Evolutionary conservation across 2,329 filamentous ascomycete genomes (phyloP).

Genomic region (Nigrospora sphaerica): DNA sequence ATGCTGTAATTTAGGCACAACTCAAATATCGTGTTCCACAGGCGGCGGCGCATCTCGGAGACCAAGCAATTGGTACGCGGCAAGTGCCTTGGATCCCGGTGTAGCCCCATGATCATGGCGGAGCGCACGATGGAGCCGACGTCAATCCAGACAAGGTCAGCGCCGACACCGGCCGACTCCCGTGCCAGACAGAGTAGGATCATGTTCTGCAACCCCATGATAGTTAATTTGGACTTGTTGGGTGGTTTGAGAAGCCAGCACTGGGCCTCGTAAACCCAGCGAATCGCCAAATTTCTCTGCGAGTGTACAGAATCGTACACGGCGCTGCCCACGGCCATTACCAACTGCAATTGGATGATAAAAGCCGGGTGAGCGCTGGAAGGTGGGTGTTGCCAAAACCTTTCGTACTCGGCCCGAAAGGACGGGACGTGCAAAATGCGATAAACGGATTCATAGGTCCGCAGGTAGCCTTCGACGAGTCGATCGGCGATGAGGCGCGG

Average conservation of each 20-base stretch:
- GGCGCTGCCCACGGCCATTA: slow-evolving; percentile 43
- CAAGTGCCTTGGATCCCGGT: slow-evolving; percentile 45
- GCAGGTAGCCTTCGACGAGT: slow-evolving; percentile 13
- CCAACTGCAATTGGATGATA: slow-evolving; percentile 44
- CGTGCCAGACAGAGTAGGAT: slow-evolving; percentile 44
- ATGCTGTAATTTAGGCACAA: slow-evolving; percentile 37
- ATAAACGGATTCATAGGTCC: slow-evolving; percentile 14
- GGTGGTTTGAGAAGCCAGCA: slow-evolving; percentile 39
- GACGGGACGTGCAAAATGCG: slow-evolving; percentile 16
- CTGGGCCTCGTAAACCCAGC: slow-evolving; percentile 47
- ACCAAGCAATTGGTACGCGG: slow-evolving; percentile 43
- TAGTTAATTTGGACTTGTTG: slow-evolving; percentile 41
- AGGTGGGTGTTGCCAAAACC: slow-evolving; percentile 7
- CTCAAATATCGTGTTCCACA: slow-evolving; percentile 48
- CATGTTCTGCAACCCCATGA: slow-evolving; percentile 43
- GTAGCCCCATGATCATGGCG: slow-evolving; percentile 51
- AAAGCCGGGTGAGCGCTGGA: slow-evolving; percentile 27
- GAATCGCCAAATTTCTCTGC: slow-evolving; percentile 32
- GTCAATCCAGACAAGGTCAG: slow-evolving; percentile 45
- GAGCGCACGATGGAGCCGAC: slow-evolving; percentile 42
- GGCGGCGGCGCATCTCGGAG: slow-evolving; percentile 39
- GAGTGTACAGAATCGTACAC: slow-evolving; percentile 38
- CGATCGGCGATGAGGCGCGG: slow-evolving; percentile 9
- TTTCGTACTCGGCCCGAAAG: slow-evolving; percentile 12
- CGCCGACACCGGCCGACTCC: slow-evolving; percentile 36